Evolutionary conservation across 1,284 basidiomycete genomes (phyloP).

Genomic region (Ceratobasidium sp.): DNA sequence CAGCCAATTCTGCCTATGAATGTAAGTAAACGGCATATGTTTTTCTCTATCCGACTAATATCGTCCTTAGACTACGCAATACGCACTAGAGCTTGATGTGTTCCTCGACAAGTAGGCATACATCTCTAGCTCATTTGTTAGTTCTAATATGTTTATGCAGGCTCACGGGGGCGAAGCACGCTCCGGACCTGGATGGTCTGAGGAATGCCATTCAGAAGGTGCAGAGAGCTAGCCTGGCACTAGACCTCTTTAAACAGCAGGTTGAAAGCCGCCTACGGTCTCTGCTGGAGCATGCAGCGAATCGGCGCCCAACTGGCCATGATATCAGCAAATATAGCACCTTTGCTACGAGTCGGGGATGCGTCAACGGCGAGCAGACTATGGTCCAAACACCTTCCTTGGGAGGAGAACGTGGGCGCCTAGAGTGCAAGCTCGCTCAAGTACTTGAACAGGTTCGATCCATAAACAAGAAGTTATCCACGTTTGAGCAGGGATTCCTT

Average conservation of each 20-base stretch:
- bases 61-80: slow-evolving; percentile 84
- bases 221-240: slow-evolving; percentile 64
- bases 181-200: slow-evolving; percentile 65
- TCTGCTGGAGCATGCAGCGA: too few relatives aligned
- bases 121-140: neutral
- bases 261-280: too few relatives aligned
- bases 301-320: too few relatives aligned
- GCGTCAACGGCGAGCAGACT: too few relatives aligned
- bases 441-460: slow-evolving; percentile 59
- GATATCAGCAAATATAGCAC: too few relatives aligned
- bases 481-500: slow-evolving; percentile 90
- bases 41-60: slow-evolving; percentile 55
- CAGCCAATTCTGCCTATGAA: slow-evolving; percentile 61
- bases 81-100: slow-evolving; percentile 71
- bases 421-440: slow-evolving; percentile 50
- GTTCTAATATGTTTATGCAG: slow-evolving; percentile 55
- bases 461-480: slow-evolving; percentile 78
- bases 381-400: too few relatives aligned
- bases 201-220: slow-evolving; percentile 66
- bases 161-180: slow-evolving; percentile 59
- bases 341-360: too few relatives aligned
- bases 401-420: too few relatives aligned
- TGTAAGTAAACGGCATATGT: neutral
- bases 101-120: slow-evolving; percentile 69
- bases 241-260: slow-evolving; percentile 60